Conservation (phyloP, 495 filamentous ascomycete genomes). For the Penicillium antarcticum region DNA sequence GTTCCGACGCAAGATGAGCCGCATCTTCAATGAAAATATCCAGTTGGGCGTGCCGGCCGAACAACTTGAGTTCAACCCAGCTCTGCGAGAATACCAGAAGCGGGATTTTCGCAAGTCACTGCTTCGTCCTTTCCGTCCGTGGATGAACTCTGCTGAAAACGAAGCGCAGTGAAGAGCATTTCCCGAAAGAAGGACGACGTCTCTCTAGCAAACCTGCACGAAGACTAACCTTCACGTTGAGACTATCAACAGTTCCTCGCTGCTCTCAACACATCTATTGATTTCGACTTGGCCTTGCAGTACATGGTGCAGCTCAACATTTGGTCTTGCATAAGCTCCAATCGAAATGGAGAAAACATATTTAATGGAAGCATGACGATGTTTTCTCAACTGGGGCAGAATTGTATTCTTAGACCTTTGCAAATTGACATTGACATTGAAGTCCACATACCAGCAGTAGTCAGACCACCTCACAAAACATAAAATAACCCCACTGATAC, state of each 20-base stretch:
- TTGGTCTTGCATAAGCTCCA: not conserved
- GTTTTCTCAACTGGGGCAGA: not conserved
- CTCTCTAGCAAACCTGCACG: not conserved
- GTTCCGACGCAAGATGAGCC: conserved; percentile 36
- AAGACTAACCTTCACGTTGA: not conserved
- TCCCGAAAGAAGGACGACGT: not conserved
- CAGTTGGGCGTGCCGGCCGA: conserved; percentile 23
- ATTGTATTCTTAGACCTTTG: conserved; percentile 17
- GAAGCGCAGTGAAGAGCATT: not conserved
- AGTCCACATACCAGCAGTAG: not conserved
- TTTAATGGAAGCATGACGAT: not conserved
- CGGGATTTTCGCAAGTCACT: conserved; percentile 15
- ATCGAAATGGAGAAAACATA: not conserved
- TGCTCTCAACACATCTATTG: conserved; percentile 1
- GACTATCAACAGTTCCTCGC: not conserved
- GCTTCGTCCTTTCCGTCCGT: conserved; percentile 9
- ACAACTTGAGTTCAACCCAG: conserved; percentile 23
- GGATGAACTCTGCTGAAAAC: not conserved
- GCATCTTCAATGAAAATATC: conserved; percentile 37
- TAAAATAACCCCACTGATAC: no score
- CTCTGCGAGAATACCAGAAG: conserved; percentile 3
- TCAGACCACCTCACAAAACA: not conserved
- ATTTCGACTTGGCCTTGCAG: not conserved
- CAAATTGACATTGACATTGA: not conserved
- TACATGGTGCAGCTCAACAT: not conserved